These are phyloP conservation scores for Alternaria infectoria DNA, from an alignment of 2,329 filamentous ascomycete genomes.

Conservation along the genomic window DNA sequence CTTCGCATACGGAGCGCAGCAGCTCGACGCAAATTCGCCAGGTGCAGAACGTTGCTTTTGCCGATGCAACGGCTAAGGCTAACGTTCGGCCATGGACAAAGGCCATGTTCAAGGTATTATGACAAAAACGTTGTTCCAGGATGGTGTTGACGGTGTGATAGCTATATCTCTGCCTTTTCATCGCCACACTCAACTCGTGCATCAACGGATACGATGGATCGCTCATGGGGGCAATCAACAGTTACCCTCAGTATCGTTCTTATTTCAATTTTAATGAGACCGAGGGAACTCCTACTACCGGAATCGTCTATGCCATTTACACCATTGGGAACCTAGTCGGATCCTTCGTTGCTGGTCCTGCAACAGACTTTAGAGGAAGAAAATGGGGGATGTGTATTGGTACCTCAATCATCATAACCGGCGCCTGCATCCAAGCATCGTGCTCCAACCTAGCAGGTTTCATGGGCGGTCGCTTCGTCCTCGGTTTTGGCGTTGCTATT, in stretches of 20 bases:
- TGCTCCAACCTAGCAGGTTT: slow-evolving; percentile 58
- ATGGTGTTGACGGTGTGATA: slow-evolving; percentile 15
- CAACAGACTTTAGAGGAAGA: slow-evolving; percentile 50
- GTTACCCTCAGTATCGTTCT: slow-evolving; percentile 52
- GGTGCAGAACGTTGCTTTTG: slow-evolving; percentile 54
- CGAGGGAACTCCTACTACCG: slow-evolving; percentile 52
- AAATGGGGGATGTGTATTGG: slow-evolving; percentile 63
- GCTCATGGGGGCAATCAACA: slow-evolving; percentile 58
- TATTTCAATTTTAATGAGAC: slow-evolving; percentile 52
- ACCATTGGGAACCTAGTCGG: slow-evolving; percentile 55
- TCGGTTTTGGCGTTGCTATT: slow-evolving; percentile 68
- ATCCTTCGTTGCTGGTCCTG: slow-evolving; percentile 53
- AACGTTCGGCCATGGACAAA: slow-evolving; percentile 49
- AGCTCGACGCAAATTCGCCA: slow-evolving; percentile 33
- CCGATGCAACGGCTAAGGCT: slow-evolving; percentile 55
- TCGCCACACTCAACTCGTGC: slow-evolving; percentile 54
- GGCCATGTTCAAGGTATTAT: slow-evolving; percentile 53
- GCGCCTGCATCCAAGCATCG: slow-evolving; percentile 59
- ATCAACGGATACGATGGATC: slow-evolving; percentile 59
- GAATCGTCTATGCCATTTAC: slow-evolving; percentile 59
- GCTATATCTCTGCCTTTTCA: slow-evolving; percentile 51
- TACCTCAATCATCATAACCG: slow-evolving; percentile 59
- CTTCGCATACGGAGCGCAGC: slow-evolving; percentile 25
- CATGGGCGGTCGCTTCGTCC: slow-evolving; percentile 67
- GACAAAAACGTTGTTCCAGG: neutral